phyloP scores from a whole-genome alignment of 1,139 yeast genomes.

The Casaregolazyma lundiana region DNA sequence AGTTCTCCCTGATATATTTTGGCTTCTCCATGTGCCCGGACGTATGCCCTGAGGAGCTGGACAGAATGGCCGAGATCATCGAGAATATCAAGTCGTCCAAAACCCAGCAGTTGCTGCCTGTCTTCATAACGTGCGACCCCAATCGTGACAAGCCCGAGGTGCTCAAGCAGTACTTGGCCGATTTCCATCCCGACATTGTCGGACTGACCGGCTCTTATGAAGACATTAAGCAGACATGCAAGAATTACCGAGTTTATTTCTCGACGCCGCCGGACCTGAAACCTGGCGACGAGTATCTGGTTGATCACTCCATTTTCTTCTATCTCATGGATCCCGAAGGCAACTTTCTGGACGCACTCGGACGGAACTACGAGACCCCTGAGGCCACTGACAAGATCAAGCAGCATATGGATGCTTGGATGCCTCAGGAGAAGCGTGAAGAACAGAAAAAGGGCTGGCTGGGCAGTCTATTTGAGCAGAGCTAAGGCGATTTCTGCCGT shows the following conservation, averaged over 20 bases:
- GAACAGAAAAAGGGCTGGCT: slow-evolving; percentile 13
- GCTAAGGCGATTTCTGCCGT: neutral
- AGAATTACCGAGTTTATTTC: slow-evolving; percentile 85
- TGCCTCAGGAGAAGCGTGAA: slow-evolving; percentile 42
- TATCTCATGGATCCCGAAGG: slow-evolving; percentile 98
- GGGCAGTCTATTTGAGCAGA: slow-evolving; percentile 5
- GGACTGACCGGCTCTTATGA: slow-evolving; percentile 93
- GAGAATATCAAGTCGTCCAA: slow-evolving; percentile 51
- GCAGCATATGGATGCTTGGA: slow-evolving; percentile 71
- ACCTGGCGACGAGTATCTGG: slow-evolving; percentile 94
- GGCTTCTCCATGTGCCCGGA: slow-evolving; percentile 98
- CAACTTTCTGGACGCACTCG: slow-evolving; percentile 86
- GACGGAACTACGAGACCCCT: slow-evolving; percentile 78
- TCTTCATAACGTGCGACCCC: slow-evolving; percentile 95
- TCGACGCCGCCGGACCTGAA: slow-evolving; percentile 91
- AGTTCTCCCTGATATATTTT: slow-evolving; percentile 77
- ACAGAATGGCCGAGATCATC: slow-evolving; percentile 78
- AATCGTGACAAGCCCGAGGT: slow-evolving; percentile 87
- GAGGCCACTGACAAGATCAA: slow-evolving; percentile 77
- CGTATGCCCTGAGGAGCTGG: slow-evolving; percentile 96
- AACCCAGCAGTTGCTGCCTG: slow-evolving; percentile 53
- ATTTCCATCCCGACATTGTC: slow-evolving; percentile 81
- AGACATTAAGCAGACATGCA: slow-evolving; percentile 76
- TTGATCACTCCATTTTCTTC: slow-evolving; percentile 94
- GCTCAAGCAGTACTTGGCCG: slow-evolving; percentile 68